These are phyloP conservation scores for Leptomonas seymouri DNA, from an alignment of 208 protist species.

Conservation along the genomic window DNA sequence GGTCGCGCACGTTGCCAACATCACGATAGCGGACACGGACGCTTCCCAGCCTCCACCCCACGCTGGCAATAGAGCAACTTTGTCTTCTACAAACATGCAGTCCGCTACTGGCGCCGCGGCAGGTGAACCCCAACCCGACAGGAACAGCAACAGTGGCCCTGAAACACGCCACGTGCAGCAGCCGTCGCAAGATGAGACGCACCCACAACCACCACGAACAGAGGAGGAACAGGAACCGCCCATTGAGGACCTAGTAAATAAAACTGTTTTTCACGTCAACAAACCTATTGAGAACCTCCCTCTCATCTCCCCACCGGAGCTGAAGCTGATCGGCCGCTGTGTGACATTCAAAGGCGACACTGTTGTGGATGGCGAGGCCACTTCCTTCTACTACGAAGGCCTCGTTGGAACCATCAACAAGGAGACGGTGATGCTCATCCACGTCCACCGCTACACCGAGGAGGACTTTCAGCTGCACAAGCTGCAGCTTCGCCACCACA, in stretches of 20 bases:
- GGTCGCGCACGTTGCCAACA: not conserved
- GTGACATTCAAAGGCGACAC: slow-evolving; percentile 77
- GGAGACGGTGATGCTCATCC: slow-evolving; percentile 78
- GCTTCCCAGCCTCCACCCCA: not conserved
- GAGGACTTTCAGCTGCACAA: slow-evolving; percentile 60
- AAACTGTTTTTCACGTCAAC: slow-evolving; percentile 51
- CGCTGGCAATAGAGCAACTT: not conserved
- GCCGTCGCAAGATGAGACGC: not conserved
- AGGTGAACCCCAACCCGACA: too few relatives aligned
- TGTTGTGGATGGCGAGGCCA: slow-evolving; percentile 40
- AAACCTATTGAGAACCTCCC: slow-evolving; percentile 68
- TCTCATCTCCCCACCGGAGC: slow-evolving; percentile 50
- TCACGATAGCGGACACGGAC: not conserved
- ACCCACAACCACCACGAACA: not conserved
- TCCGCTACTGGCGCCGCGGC: too few relatives aligned
- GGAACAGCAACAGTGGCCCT: too few relatives aligned
- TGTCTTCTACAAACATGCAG: not conserved
- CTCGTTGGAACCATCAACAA: slow-evolving; percentile 75
- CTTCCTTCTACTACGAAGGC: slow-evolving; percentile 69
- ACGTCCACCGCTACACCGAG: slow-evolving; percentile 68
- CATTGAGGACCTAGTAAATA: slow-evolving; percentile 44
- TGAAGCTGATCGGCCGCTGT: slow-evolving; percentile 83
- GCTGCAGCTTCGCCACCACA: slow-evolving; percentile 16
- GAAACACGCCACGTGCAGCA: too few relatives aligned
- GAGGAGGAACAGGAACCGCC: slow-evolving; percentile 24